Base-by-base conservation (phyloP, 2,329 filamentous ascomycete genomes). In the Fusarium penzigii region DNA sequence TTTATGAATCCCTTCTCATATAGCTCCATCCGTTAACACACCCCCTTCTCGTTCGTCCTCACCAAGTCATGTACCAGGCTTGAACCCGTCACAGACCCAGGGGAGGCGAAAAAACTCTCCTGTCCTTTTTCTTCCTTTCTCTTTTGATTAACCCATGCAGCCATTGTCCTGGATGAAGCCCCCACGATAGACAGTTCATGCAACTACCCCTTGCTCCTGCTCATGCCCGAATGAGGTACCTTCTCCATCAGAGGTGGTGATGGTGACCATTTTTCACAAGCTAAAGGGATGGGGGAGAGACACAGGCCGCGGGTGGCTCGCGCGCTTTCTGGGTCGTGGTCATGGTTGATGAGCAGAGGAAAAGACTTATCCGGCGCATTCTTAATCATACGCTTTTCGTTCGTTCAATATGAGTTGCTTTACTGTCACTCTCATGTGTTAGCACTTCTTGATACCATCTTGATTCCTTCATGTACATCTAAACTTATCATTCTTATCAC, bases 241-340 rank as follows among this genome's bases (percentile, higher is more conserved):
- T 20, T 16, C 36, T 46, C 32, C 42, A 43, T 53, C 39, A 44
- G 51, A 39, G 42, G 38, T 43, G 29, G 48, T 48, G 41, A 29
- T 44, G 38, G 46, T 50, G 41, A 20, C 48, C 42, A 29, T 38
- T 44, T 50, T 51, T 25, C 51, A 45, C 52, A 52, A 50, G 52
- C 44, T 49, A 49, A 44, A 17, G 25, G 42, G 45, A 17, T 25
- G 20, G 20, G 20, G 20, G 7, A 25, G 20, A 25, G 20, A 45
- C 17, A 46, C 40, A 29, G 47, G 44, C 45, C 50, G 29, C 44
- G 32, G 36, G 29, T 32, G 44, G 38, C 39, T 46, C 48, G 32
- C 46, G 20, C 36, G 39, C 16, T 20, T 32, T 12, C 5, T 34
- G 13, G 32, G 32, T 36, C 32, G 13, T 14, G 32, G 20, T 14